Base-by-base conservation (phyloP, 106 monocot species). In the Xerophyta viscosa region DNA sequence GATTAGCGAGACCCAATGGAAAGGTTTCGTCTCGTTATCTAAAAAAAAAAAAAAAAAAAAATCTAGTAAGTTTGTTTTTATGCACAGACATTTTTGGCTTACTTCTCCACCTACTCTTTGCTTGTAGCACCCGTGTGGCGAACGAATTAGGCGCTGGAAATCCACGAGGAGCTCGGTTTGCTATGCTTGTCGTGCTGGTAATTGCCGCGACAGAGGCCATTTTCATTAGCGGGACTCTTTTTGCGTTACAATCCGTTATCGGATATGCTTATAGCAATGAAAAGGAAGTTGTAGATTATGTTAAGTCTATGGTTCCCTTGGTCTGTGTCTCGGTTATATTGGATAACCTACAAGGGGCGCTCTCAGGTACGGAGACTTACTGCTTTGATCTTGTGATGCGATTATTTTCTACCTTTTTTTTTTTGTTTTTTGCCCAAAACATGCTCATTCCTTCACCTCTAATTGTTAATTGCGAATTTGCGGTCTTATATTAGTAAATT, bases 101-200 rank as follows among this genome's bases (percentile, higher is more conserved):
- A 15, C 43, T n/a, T 50, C 26, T 47, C 3, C n/a, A n/a, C n/a
- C n/a, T n/a, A 8, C 14, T 27, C 7, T 41, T 23, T 20, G 18
- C 23, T 6, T 61, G 26, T 27, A 86, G 80, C 51, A 86, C 80
- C 8, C 55, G 86, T 20, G 73, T 86, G 43, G 63, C 86, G 30
- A 86, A 86, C 20, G 86, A 86, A 64, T 61, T 86, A 58, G 86
- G 86, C 25, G 76, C 80, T 14, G 76, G 86, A 22, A 86, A 80
- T 39, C 66, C 86, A 12, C 47, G 66, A 51, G 46, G 52, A 41
- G 86, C 86, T 44, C 64, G 62, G 8, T 59, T 57, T 12, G 68
- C 62, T n/a, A 80, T 73, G 13, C 60, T 37, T 24, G 61, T 86
- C 19, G 76, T 43, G 7, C 61, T 73, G 60, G 59, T 55, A 17